A percentile compares a stretch with the other conserved stretches of the same genome.
phyloP scores from a whole-genome alignment of 805 yeast species.

The Henningerozyma blattae region DNA sequence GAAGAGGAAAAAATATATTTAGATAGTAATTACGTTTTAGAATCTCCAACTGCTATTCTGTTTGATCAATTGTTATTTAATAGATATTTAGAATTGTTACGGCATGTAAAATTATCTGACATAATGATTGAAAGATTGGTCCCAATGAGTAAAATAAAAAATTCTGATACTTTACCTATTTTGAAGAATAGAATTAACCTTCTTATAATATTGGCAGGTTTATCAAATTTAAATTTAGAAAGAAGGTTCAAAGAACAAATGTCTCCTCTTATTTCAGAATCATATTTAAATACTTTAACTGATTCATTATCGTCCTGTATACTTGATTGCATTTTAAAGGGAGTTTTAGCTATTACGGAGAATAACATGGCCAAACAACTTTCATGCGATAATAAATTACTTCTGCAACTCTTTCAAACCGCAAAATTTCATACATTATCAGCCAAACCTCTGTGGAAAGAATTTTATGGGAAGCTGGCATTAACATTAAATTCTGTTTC shows the following conservation, averaged over 20 bases:
- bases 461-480: background rate
- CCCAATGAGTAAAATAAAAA: conserved; percentile 18
- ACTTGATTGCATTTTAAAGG: background rate
- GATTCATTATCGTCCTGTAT: too few species aligned
- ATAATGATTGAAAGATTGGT: conserved; percentile 16
- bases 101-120: conserved; percentile 4
- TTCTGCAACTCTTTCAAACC: too few species aligned
- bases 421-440: too few species aligned
- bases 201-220: conserved; percentile 8
- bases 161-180: conserved; percentile 10
- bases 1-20: conserved; percentile 10
- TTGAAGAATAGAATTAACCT: conserved; percentile 19
- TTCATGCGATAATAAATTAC: too few species aligned
- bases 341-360: background rate
- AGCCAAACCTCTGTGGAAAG: background rate
- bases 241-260: too few species aligned
- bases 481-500: conserved; percentile 2
- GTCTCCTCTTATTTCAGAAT: too few species aligned
- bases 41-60: conserved; percentile 1
- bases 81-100: conserved; percentile 12
- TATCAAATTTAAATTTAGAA: conserved; percentile 4
- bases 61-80: conserved; percentile 11
- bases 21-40: conserved; percentile 3
- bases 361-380: background rate
- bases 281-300: too few species aligned